These are phyloP conservation scores for Colletotrichum plurivorum DNA, from an alignment of 2,329 filamentous ascomycete genomes.

Conservation along the genomic window DNA sequence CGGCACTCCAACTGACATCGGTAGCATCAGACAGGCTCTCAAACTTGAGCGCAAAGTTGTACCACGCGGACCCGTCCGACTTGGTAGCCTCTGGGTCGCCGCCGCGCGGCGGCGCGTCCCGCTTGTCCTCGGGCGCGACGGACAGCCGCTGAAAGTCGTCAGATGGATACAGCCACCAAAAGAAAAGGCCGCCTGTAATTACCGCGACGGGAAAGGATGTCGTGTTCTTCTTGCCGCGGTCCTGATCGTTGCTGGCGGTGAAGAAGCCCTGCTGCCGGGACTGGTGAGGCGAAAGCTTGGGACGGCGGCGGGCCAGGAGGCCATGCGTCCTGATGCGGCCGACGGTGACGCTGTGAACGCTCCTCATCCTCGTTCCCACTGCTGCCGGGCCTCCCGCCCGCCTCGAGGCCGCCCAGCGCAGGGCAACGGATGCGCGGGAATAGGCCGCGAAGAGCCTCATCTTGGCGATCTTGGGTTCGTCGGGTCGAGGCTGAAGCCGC, in stretches of 20 bases:
- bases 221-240: constrained; percentile 34
- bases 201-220: constrained; percentile 50
- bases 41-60: constrained; percentile 61
- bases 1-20: constrained; percentile 70
- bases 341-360: constrained; percentile 31
- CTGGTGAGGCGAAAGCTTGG: constrained; percentile 30
- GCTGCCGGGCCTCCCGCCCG: not conserved
- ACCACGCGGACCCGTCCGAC: constrained; percentile 58
- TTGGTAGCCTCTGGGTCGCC: constrained; percentile 43
- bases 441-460: constrained; percentile 33
- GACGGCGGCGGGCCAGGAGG: constrained; percentile 24
- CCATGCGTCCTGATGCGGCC: constrained; percentile 36
- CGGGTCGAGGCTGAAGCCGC: constrained; percentile 10
- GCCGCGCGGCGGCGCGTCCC: constrained; percentile 34
- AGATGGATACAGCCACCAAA: constrained; percentile 61
- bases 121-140: constrained; percentile 27
- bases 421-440: constrained; percentile 8
- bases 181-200: constrained; percentile 53
- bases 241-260: constrained; percentile 42
- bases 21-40: constrained; percentile 68
- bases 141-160: constrained; percentile 58
- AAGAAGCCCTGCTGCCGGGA: constrained; percentile 40
- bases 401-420: constrained; percentile 4
- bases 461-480: constrained; percentile 20
- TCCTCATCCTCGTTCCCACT: constrained; percentile 10